Evolutionary conservation across 2,329 filamentous ascomycete genomes (phyloP).

Genomic region (Arthrinium puccinioides): DNA sequence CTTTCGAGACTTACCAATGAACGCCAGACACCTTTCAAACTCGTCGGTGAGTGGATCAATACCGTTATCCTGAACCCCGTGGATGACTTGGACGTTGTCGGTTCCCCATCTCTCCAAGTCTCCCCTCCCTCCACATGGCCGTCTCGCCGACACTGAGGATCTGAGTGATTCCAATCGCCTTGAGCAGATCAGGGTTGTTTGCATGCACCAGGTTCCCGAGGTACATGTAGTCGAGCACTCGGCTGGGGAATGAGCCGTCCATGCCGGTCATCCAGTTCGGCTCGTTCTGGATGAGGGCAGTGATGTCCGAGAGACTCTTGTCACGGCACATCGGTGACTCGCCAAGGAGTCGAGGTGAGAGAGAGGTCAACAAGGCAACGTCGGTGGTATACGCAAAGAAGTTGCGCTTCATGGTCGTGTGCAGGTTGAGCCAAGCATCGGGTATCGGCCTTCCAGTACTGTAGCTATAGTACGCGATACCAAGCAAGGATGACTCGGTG

Average conservation of each 20-base stretch:
- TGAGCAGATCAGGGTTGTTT: conserved; percentile 82
- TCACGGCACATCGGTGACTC: conserved; percentile 54
- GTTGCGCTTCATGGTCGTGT: conserved; percentile 74
- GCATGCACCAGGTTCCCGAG: conserved; percentile 89
- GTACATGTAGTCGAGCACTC: conserved; percentile 91
- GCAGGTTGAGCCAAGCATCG: conserved; percentile 80
- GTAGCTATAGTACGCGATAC: conserved; percentile 89
- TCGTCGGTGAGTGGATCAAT: conserved; percentile 86
- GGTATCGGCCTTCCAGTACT: conserved; percentile 74
- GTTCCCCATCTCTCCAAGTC: conserved; percentile 65
- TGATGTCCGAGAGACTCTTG: conserved; percentile 45
- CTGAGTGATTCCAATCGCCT: conserved; percentile 73
- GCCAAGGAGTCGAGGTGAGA: conserved; percentile 67
- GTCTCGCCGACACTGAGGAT: conserved; percentile 90
- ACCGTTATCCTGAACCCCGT: conserved; percentile 91
- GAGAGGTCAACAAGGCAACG: conserved; percentile 69
- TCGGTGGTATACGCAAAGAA: conserved; percentile 96
- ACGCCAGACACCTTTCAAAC: conserved; percentile 78
- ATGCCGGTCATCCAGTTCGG: conserved; percentile 77
- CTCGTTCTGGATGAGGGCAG: conserved; percentile 46
- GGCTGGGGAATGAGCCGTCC: conserved; percentile 85
- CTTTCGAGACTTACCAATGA: conserved; percentile 65
- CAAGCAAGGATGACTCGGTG: conserved; percentile 86
- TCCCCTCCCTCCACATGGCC: conserved; percentile 69
- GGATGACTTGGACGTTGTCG: conserved; percentile 73